Conservation (phyloP, 192 early-diverging fungal species). For the Gamsiella multidivaricata region DNA sequence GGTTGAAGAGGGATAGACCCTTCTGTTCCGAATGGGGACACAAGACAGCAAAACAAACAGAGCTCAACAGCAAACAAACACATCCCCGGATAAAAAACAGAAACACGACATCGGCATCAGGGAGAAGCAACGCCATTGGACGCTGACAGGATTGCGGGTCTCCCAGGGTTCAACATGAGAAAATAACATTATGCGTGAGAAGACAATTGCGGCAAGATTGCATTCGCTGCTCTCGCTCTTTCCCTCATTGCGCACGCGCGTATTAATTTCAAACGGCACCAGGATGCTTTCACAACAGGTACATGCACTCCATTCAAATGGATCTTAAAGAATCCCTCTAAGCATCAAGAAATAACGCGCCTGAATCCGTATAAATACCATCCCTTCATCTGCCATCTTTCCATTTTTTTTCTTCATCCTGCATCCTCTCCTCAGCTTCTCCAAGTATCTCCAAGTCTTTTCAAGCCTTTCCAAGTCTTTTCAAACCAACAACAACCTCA, state of each 20-base stretch:
- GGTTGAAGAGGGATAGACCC: not conserved
- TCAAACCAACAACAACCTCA: slow-evolving; percentile 3
- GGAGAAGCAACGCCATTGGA: not conserved
- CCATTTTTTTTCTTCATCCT: slow-evolving; percentile 5
- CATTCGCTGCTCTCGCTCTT: not conserved
- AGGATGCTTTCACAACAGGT: too few species aligned
- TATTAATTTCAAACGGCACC: too few species aligned
- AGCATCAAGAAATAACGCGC: not conserved
- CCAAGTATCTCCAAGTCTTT: not conserved
- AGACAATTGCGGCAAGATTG: not conserved
- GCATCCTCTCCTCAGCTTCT: not conserved
- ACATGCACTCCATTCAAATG: too few species aligned
- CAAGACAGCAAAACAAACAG: too few species aligned
- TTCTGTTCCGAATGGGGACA: slow-evolving; percentile 1
- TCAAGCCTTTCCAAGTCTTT: not conserved
- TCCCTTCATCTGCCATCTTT: not conserved
- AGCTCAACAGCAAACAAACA: too few species aligned
- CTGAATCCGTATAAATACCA: slow-evolving; percentile 2
- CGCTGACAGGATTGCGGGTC: not conserved
- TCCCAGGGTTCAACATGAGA: slow-evolving; percentile 1
- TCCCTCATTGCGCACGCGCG: not conserved
- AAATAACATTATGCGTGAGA: not conserved
- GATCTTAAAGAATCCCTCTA: too few species aligned
- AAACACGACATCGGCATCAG: too few species aligned
- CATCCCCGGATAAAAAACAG: too few species aligned